Conservation (phyloP, 1,139 yeast species). For the Taiozyma sp. region DNA sequence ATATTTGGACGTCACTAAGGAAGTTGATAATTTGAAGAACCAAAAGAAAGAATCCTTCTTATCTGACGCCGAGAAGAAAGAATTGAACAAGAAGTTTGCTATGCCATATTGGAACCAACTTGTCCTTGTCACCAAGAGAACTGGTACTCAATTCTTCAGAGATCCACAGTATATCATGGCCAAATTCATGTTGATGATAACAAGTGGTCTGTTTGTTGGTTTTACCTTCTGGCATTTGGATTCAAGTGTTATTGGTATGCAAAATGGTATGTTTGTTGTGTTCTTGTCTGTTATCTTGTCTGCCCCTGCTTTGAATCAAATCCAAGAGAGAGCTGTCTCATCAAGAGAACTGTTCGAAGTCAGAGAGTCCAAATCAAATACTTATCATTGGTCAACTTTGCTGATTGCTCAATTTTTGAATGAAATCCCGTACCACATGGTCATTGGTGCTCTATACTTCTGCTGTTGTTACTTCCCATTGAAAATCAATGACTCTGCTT, state of each 20-base stretch:
- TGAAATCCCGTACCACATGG: conserved; percentile 50
- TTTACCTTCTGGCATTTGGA: conserved; percentile 50
- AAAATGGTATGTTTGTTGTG: conserved; percentile 43
- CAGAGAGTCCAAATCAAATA: conserved; percentile 52
- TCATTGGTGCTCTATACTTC: conserved; percentile 47
- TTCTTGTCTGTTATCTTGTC: conserved; percentile 42
- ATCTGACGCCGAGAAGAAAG: conserved; percentile 24
- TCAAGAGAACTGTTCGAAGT: conserved; percentile 50
- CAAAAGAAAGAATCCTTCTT: conserved; percentile 6
- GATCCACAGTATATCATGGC: conserved; percentile 34
- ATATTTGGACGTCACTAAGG: conserved; percentile 21
- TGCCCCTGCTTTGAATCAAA: conserved; percentile 49
- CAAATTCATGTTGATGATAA: conserved; percentile 30
- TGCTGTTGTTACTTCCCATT: conserved; percentile 55
- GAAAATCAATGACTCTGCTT: conserved; percentile 39
- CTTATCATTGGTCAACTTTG: conserved; percentile 54
- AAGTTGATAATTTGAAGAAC: conserved; percentile 22
- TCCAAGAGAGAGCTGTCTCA: conserved; percentile 46
- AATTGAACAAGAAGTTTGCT: conserved; percentile 25
- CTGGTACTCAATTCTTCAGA: conserved; percentile 34
- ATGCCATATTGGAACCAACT: conserved; percentile 30
- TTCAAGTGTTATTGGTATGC: conserved; percentile 43
- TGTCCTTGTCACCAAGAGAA: conserved; percentile 26
- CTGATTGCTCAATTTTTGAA: conserved; percentile 40
- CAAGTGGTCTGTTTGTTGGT: conserved; percentile 47